Percentiles rank a stretch among this genome's conserved stretches.
These are phyloP conservation scores for Schwanniomyces etchellsii DNA, from an alignment of 1,139 yeast genomes.

Conservation along the genomic window DNA sequence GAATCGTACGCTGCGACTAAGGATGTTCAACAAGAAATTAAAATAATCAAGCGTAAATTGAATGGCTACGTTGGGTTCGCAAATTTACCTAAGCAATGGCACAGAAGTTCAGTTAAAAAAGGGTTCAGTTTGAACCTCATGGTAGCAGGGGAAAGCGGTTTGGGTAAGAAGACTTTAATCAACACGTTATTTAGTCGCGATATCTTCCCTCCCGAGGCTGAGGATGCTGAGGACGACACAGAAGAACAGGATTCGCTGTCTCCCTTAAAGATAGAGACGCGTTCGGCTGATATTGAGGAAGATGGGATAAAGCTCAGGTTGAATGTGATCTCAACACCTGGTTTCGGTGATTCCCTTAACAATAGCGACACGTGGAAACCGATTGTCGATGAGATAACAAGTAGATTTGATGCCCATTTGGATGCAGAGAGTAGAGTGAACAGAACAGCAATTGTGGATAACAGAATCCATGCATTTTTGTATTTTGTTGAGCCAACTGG, in stretches of 20 bases:
- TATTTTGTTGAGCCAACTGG: constrained; percentile 97
- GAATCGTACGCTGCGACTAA: neutral
- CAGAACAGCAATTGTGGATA: constrained; percentile 67
- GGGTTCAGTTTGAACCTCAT: constrained; percentile 90
- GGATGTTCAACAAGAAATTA: constrained; percentile 31
- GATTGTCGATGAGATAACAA: constrained; percentile 82
- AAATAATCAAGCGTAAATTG: constrained; percentile 73
- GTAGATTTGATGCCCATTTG: constrained; percentile 79
- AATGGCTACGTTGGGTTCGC: constrained; percentile 97
- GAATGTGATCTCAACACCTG: constrained; percentile 86
- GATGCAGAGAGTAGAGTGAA: constrained; percentile 87
- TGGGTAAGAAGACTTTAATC: constrained; percentile 90
- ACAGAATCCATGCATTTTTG: constrained; percentile 80
- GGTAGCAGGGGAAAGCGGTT: constrained; percentile 89
- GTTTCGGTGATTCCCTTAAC: constrained; percentile 89
- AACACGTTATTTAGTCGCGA: constrained; percentile 86
- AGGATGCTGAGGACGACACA: constrained; percentile 12
- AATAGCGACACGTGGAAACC: constrained; percentile 91
- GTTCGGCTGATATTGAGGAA: constrained; percentile 77
- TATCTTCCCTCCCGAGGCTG: constrained; percentile 34
- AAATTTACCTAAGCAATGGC: constrained; percentile 98
- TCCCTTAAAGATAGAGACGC: constrained; percentile 60
- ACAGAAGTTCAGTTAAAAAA: constrained; percentile 85
- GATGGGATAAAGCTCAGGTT: constrained; percentile 86
- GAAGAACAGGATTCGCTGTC: constrained; percentile 1